Evolutionary conservation across 2,329 filamentous ascomycete species (phyloP), one percentile per base, ranked within the genome.

Genomic region (Fusarium aywerte): DNA sequence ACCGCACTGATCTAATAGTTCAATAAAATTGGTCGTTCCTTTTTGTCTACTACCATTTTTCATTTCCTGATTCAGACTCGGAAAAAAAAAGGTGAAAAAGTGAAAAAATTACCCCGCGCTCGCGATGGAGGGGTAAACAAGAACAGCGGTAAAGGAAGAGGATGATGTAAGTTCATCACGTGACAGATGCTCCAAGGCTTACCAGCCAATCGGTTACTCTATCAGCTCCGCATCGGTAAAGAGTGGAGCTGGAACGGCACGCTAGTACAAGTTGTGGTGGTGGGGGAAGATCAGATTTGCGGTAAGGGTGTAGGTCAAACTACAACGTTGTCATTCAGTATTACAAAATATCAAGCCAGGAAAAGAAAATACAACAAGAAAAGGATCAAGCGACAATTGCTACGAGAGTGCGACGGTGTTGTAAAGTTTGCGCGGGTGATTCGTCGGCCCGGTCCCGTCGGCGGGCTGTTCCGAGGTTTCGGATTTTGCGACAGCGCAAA

Each of bases 121-220:
- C 54, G 35, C 48, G 47, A 68, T 64, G 50, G 65, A 65, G 65
- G 65, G 65, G 65, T 68, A 68, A 68, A 53, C 36, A 57, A 51
- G 31, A 63, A 51, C 23, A 47, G 47, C 44, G 56, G 49, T 59
- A 62, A 60, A 52, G 55, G 27, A 40, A 20, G n/a, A 44, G 15
- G 12, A 69, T 71, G 69, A 71, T 60, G 67, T 70, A 72, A 64
- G 35, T 21, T 4, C 5, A 0, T 66, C 61, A 68, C 66, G 64
- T 72, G 69, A 66, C 5, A n/a, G 0, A 1, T 0, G 0, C 2
- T 4, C 20, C 20, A 7, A 13, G 15, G 3, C 5, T 32, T 3
- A 8, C 3, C 4, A 23, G 16, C 70, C 70, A 73, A 73, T 72
- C 64, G 65, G 58, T 47, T 67, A 16, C n/a, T 18, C 27, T 23